Percentiles rank a stretch among this genome's conserved stretches.
Conservation (phyloP, 306 rosid species). For the Quercus agrifolia region DNA sequence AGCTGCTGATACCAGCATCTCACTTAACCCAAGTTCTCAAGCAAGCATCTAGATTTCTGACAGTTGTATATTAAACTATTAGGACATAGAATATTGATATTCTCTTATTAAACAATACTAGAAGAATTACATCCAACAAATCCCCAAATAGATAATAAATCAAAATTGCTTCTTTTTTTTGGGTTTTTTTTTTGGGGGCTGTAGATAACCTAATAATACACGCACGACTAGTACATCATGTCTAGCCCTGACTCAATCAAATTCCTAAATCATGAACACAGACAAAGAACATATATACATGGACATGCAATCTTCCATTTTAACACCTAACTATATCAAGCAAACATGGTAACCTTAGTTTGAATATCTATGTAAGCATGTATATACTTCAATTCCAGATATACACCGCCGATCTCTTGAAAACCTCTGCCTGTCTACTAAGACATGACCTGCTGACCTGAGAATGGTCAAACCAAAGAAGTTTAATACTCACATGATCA, state of each 20-base stretch:
- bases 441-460: background rate
- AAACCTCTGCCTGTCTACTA: background rate
- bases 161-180: background rate
- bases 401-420: conserved; percentile 13
- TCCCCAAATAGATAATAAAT: background rate
- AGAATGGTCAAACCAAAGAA: conserved; percentile 11
- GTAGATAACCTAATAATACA: conserved; percentile 23
- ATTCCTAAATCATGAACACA: conserved; percentile 31
- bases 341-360: conserved; percentile 32
- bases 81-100: background rate
- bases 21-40: background rate
- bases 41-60: background rate
- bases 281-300: conserved; percentile 32
- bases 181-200: background rate
- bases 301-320: conserved; percentile 29
- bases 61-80: background rate
- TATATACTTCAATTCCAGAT: conserved; percentile 27
- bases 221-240: conserved; percentile 40
- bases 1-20: background rate
- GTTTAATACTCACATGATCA: conserved; percentile 16
- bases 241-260: conserved; percentile 24
- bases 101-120: background rate
- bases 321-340: conserved; percentile 29
- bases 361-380: conserved; percentile 20
- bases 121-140: background rate